Evolutionary conservation across 2,329 filamentous ascomycete species (phyloP), one percentile per base, ranked within the genome.

Genomic region (Colletotrichum filicis): DNA sequence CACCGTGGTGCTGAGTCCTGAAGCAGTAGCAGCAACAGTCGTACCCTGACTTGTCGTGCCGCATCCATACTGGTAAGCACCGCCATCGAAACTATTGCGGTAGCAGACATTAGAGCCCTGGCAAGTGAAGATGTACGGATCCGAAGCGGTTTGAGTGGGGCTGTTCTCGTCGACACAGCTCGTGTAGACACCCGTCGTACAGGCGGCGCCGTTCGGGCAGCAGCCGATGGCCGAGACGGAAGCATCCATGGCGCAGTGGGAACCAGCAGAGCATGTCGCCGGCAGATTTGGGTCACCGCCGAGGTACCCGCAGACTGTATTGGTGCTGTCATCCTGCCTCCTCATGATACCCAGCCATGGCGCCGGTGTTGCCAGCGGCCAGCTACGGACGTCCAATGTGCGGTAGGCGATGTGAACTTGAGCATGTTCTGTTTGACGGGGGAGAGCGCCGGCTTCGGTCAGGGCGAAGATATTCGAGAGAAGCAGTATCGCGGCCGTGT

Each of bases 221-320:
- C 88, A 90, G 59, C 88, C 88, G 37, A 90, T 82, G n/a, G 85
- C 85, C 32, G 84, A 83, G 68, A 87, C 83, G 22, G 82, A 80
- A 24, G 82, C 79, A 74, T 90, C 88, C 56, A 88, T 80, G 28
- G 88, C 89, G 77, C 89, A 91, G 78, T 91, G 88, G 49, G 88
- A 90, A 42, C 89, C 89, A 0, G 85, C 83, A 32, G 84, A 85
- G 77, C 89, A 91, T 49, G 89, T 91, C 52, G 89, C 89, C 3
- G 89, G 87, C 35, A 90, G 79, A 28, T 80, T 79, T 1, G 85
- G 79, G 74, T 90, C 79, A 26, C 88, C 89, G 73, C 85, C 86
- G 76, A 91, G 84, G 79, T 86, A 91, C 55, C 89, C 89, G 76
- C 89, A 91, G 68, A 91, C 78, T 19, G 89, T 91, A 79, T 89